Evolutionary conservation across 2,329 filamentous ascomycete species (phyloP), one percentile per base, ranked within the genome.

Genomic region (Diaporthe aspalathi): DNA sequence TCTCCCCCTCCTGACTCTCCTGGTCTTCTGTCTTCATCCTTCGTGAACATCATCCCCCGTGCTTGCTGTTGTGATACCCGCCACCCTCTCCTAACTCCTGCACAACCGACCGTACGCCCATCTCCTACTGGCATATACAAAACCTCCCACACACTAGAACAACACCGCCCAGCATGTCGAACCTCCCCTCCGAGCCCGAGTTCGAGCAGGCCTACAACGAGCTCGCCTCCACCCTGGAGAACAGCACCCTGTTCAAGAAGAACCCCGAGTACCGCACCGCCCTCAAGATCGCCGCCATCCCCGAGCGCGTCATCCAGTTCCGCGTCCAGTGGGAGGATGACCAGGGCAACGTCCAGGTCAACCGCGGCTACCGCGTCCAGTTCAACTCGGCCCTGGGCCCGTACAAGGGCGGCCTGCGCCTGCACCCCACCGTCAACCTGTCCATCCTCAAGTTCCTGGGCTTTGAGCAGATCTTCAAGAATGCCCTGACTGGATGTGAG

Each of bases 381-480:
- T 98, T 97, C 91, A 99, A 98, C 91, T 97, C 93, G 60, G 95
- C 95, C 56, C 91, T 98, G 27, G 96, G 96, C 71, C 96, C 96
- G 67, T 98, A 97, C 92, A 98, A 98, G 90, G 96, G 96, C 76
- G 96, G 96, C 81, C 91, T 98, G 77, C 90, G 96, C 77, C 94
- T 99, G 84, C 96, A 99, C 84, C 96, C 95, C 74, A 91, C 92
- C 14, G 94, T 96, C 83, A 96, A 92, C 84, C 82, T 92, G 79
- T 91, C 89, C 74, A 90, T 92, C 79, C 90, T 99, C 79, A 99
- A 99, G 88, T 98, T 98, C 87, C 89, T 99, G 80, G 96, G 95
- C 76, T 98, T 98, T 80, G 96, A 99, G 91, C 96, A 98, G 87
- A 97, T 95, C 86, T 98, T 98, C 90, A 98, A 98, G 90, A 98